These are phyloP conservation scores for Pseudogymnoascus sp. DNA, from an alignment of 2,329 filamentous ascomycete genomes.

Conservation along the genomic window DNA sequence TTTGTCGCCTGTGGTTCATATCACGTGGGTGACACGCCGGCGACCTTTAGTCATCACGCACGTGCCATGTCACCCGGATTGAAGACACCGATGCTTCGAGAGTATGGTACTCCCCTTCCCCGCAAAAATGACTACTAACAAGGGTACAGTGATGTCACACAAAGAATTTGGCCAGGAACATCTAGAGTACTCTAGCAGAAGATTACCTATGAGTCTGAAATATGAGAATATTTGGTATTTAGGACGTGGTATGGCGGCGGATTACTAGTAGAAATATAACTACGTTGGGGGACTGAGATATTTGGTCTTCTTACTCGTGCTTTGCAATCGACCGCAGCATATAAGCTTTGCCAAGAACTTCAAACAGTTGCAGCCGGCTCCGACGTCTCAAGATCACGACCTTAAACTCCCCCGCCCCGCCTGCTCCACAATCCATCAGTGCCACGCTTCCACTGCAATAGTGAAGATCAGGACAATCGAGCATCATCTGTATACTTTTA, in stretches of 20 bases:
- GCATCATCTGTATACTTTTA: neutral
- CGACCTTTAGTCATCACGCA: neutral
- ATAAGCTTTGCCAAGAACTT: neutral
- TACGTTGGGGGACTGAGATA: neutral
- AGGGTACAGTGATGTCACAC: conserved; percentile 8
- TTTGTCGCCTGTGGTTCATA: neutral
- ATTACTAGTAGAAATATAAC: neutral
- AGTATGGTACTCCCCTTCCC: neutral
- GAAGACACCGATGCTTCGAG: neutral
- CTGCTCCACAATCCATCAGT: conserved; percentile 1
- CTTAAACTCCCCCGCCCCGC: neutral
- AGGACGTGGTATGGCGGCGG: neutral
- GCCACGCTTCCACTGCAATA: neutral
- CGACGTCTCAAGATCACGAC: neutral
- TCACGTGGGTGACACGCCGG: neutral
- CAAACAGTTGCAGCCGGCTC: neutral
- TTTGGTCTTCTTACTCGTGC: neutral
- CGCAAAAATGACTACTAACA: neutral
- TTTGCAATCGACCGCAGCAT: neutral
- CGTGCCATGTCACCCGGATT: neutral
- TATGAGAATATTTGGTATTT: neutral
- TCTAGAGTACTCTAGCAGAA: neutral
- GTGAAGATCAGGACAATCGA: neutral
- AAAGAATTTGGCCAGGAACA: neutral
- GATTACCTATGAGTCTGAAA: neutral